These are phyloP conservation scores for Oleoguttula mirabilis DNA, from an alignment of 495 filamentous ascomycete genomes.

Conservation along the genomic window DNA sequence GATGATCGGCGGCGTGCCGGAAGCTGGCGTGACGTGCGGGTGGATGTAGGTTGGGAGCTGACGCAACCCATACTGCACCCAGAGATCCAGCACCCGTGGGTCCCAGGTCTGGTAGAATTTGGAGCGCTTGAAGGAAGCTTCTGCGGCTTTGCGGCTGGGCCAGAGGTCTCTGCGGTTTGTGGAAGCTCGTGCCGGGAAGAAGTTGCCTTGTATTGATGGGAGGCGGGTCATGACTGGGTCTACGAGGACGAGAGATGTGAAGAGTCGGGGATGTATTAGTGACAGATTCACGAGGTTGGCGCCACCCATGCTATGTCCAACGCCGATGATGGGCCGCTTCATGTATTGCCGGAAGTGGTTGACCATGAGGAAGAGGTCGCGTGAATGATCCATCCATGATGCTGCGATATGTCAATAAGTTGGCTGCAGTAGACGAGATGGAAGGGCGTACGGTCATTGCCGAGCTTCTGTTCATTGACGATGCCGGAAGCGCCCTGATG, in stretches of 20 bases:
- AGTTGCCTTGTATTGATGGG: conserved; percentile 23
- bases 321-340: conserved; percentile 74
- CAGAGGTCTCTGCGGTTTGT: conserved; percentile 27
- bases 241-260: conserved; percentile 62
- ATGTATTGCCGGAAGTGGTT: conserved; percentile 74
- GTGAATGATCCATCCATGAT: conserved; percentile 70
- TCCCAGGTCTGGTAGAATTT: conserved; percentile 36
- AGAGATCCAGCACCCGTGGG: conserved; percentile 28
- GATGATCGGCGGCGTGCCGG: conserved; percentile 4
- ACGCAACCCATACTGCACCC: conserved; percentile 31
- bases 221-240: conserved; percentile 61
- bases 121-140: conserved; percentile 25
- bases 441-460: conserved; percentile 30
- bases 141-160: conserved; percentile 29
- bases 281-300: conserved; percentile 50
- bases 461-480: conserved; percentile 31
- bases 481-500: conserved; percentile 33
- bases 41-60: conserved; percentile 30
- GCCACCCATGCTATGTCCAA: conserved; percentile 86
- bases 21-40: conserved; percentile 13
- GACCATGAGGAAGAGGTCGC: conserved; percentile 78
- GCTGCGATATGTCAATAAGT: conserved; percentile 21
- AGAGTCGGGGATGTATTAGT: conserved; percentile 70
- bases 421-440: not conserved
- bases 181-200: conserved; percentile 24